Evolutionary conservation across 495 filamentous ascomycete species (phyloP), one percentile per base, ranked within the genome.

Genomic region (Daldinia childiae): DNA sequence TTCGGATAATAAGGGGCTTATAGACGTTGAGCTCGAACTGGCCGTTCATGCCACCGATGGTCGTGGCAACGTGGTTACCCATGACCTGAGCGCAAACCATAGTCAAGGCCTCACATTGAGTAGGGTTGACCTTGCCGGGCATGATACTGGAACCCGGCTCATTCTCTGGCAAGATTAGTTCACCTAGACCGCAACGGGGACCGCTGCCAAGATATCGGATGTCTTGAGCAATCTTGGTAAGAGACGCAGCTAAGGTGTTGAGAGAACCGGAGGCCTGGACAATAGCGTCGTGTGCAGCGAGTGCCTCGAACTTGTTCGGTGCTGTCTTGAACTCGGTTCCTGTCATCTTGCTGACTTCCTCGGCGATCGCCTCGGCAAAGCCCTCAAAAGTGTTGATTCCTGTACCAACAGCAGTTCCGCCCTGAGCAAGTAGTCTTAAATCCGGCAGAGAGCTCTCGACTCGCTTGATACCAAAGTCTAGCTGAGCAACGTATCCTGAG

Each of bases 1-100:
- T 98, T 77, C 91, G 86, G 83, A 99, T 98, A 76, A 99, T 85
- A 48, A 98, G 86, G 34, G 95, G 95, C 87, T 99, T 99, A 89
- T 97, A 99, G 51, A 99, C 95, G 81, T 99, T 99, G 73, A 99
- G 88, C 80, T 99, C 95, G 76, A 99, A 99, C 83, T 99, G 96
- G 63, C 95, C 95, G 83, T 95, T 96, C 86, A 96, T 96, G 74
- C 95, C 95, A 65, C 93, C 92, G 59, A 98, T 90, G 19, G 95
- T 97, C 51, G 92, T 87, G 32, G 95, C 92, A 50, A 91, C 90
- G 80, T 99, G 90, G 85, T 99, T 99, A 73, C 95, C 95, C 87
- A 98, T 96, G 38, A 99, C 96, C 81, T 99, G 95, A 3, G 93
- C 88, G 84, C 94, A 98, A 62, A 99, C 81, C 95, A 99, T 99